phyloP scores from a whole-genome alignment of 2,329 filamentous ascomycete genomes.

The Aureobasidium subglaciale region DNA sequence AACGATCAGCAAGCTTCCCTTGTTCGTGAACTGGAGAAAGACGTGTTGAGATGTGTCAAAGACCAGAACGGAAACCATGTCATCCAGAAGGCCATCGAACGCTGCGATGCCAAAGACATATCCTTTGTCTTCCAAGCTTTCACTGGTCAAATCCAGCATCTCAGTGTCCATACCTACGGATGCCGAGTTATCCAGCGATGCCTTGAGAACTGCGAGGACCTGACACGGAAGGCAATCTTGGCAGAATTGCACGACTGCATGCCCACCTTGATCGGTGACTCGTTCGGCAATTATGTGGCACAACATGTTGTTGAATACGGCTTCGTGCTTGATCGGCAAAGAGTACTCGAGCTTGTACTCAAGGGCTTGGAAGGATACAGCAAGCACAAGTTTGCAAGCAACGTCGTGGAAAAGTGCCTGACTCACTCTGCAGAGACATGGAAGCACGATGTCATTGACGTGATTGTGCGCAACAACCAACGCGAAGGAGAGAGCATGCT shows the following conservation, averaged over 20 bases:
- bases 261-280: conserved; percentile 67
- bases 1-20: conserved; percentile 84
- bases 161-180: conserved; percentile 76
- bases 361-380: conserved; percentile 66
- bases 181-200: conserved; percentile 92
- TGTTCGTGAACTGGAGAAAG: conserved; percentile 71
- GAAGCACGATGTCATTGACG: conserved; percentile 57
- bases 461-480: conserved; percentile 52
- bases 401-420: conserved; percentile 93
- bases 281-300: conserved; percentile 93
- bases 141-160: conserved; percentile 62
- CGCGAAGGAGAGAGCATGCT: conserved; percentile 59
- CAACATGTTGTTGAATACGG: conserved; percentile 86
- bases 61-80: conserved; percentile 96
- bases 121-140: conserved; percentile 80
- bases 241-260: conserved; percentile 70
- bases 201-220: conserved; percentile 70
- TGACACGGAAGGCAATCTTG: conserved; percentile 65
- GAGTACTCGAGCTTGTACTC: conserved; percentile 68
- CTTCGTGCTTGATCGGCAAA: conserved; percentile 60
- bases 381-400: conserved; percentile 94
- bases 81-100: conserved; percentile 85
- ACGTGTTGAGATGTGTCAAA: conserved; percentile 70
- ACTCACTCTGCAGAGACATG: conserved; percentile 62
- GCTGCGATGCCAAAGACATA: conserved; percentile 69